Evolutionary conservation across 2,329 filamentous ascomycete species (phyloP), one percentile per base, ranked within the genome.

Genomic region (Leptographium procerum): DNA sequence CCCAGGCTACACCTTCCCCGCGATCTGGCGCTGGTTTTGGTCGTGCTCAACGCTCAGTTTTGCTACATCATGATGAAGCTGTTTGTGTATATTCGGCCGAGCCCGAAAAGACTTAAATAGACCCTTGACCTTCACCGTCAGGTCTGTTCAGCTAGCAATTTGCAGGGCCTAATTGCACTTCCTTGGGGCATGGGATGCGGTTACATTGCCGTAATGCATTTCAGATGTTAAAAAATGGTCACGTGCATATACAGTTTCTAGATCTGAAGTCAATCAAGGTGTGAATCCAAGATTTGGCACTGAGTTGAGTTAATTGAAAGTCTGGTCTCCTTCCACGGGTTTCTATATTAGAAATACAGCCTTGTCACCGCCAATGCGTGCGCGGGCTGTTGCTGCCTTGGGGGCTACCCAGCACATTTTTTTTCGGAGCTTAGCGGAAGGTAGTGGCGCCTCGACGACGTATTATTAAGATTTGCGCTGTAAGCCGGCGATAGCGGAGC

Each of bases 401-500:
- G 16, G 47, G 7, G 9, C 24, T 55, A n/a, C n/a, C 24, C 43
- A 45, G 28, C 10, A 53, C 47, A 36, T 26, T 28, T 26, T n/a
- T 52, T 54, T 43, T 52, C 58, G 58, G 59, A 58, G 59, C 45
- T 56, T 56, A 52, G 53, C 52, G 48, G 54, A 47, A 54, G 51
- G 52, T 22, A 54, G 40, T 55, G 59, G 55, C 52, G 36, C 48
- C 52, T 43, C n/a, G 29, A 51, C 52, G 7, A 47, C 58, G 61
- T 59, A 63, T 62, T 63, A 62, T 58, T 62, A 63, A 63, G 59
- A 28, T 9, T 10, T 50, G 51, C 50, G 57, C 53, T 55, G 40
- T 29, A 45, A 55, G 57, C 53, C 57, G 60, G 60, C 62, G 62
- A 63, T 59, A 55, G 60, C 60, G 62, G 60, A 62, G 59, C 60